phyloP scores from a whole-genome alignment of 1,139 yeast species.

The Geotrichum cucujoidarum region DNA sequence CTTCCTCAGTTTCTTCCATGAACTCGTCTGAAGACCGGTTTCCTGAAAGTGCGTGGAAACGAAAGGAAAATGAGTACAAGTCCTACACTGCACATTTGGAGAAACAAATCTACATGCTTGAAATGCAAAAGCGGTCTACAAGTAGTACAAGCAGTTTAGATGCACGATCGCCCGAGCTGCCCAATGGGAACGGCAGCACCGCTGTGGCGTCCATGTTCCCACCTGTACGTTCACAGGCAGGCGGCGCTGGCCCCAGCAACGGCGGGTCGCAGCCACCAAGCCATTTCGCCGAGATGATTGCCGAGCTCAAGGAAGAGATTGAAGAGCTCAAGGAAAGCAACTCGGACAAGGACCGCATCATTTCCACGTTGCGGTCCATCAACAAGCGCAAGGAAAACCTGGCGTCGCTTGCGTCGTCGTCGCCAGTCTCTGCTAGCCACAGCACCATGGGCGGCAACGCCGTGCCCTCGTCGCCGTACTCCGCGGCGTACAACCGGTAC shows the following conservation, averaged over 20 bases:
- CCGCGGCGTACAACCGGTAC: constrained; percentile 26
- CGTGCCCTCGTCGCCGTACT: constrained; percentile 9
- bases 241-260: constrained; percentile 11
- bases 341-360: constrained; percentile 69
- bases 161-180: constrained; percentile 6
- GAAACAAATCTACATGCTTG: constrained; percentile 45
- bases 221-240: constrained; percentile 19
- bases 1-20: constrained; percentile 19
- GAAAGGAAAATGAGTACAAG: constrained; percentile 58
- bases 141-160: constrained; percentile 1
- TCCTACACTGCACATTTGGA: constrained; percentile 62
- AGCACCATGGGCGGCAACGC: background rate
- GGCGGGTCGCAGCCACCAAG: constrained; percentile 8
- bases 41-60: constrained; percentile 33
- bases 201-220: constrained; percentile 4
- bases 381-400: constrained; percentile 31
- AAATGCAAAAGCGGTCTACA: constrained; percentile 22
- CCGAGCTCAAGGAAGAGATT: constrained; percentile 69
- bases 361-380: constrained; percentile 51
- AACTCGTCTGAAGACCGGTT: constrained; percentile 9
- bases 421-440: constrained; percentile 1
- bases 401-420: constrained; percentile 17
- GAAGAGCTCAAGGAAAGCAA: constrained; percentile 57
- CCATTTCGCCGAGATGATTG: constrained; percentile 35
- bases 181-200: background rate